A percentile compares a stretch with the other conserved stretches of the same genome.
Conservation (phyloP, 2,329 filamentous ascomycete genomes). For the Aspergillus sp. region DNA sequence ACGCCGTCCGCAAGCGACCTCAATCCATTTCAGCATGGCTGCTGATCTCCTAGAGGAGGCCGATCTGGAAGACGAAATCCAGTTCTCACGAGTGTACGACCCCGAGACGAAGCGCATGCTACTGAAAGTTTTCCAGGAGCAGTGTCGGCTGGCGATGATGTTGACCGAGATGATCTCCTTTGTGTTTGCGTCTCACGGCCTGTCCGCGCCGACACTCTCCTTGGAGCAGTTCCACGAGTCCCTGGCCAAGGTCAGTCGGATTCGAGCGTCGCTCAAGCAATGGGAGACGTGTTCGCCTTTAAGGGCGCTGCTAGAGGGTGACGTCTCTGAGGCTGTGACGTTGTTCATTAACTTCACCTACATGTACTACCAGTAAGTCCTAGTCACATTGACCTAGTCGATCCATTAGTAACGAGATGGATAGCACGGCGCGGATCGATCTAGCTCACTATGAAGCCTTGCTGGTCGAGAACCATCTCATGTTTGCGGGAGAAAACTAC, state of each 20-base stretch:
- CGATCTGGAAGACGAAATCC: slow-evolving; percentile 49
- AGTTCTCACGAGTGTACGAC: slow-evolving; percentile 46
- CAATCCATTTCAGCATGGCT: slow-evolving; percentile 47
- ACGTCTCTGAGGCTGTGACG: slow-evolving; percentile 8
- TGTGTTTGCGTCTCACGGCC: slow-evolving; percentile 39
- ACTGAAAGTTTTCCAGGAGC: slow-evolving; percentile 45
- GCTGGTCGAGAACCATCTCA: slow-evolving; percentile 38
- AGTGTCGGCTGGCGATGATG: slow-evolving; percentile 47
- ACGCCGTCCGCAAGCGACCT: slow-evolving; percentile 51
- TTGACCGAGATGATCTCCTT: slow-evolving; percentile 49
- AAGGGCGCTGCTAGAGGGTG: not conserved
- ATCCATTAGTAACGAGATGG: not conserved
- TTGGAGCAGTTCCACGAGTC: slow-evolving; percentile 12
- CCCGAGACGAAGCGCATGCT: slow-evolving; percentile 45
- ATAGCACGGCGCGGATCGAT: slow-evolving; percentile 44
- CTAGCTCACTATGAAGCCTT: slow-evolving; percentile 50
- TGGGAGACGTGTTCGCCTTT: slow-evolving; percentile 17
- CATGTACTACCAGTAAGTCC: slow-evolving; percentile 51
- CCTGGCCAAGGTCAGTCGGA: slow-evolving; percentile 10
- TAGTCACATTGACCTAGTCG: not conserved
- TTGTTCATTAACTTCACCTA: slow-evolving; percentile 49
- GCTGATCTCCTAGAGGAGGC: slow-evolving; percentile 35
- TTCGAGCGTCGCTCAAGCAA: slow-evolving; percentile 14
- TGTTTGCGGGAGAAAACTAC: slow-evolving; percentile 37
- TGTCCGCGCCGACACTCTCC: slow-evolving; percentile 11